Percentiles rank a stretch among this genome's conserved stretches.
These are phyloP conservation scores for Pythium dissimile DNA, from an alignment of 352 stramenopile genomes.

Conservation along the genomic window DNA sequence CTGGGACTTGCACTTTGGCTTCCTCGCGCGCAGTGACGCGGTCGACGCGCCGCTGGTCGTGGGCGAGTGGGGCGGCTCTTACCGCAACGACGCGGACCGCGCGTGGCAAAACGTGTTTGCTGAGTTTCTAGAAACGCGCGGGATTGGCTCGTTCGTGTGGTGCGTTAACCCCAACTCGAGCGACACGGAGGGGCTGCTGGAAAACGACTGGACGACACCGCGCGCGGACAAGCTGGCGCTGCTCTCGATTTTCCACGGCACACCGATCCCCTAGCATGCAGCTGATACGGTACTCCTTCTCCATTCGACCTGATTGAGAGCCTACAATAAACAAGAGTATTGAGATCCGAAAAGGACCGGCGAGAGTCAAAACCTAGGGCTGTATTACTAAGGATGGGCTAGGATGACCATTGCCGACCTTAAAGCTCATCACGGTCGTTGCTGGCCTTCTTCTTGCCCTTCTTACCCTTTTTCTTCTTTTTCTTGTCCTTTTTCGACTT, in stretches of 20 bases:
- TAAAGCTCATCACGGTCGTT: conserved; percentile 50
- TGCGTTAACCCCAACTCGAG: conserved; percentile 56
- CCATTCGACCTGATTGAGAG: too few species aligned
- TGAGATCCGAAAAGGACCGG: too few species aligned
- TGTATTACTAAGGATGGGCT: too few species aligned
- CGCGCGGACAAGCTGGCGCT: conserved; percentile 39
- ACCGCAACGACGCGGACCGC: conserved; percentile 28
- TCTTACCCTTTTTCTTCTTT: conserved; percentile 58
- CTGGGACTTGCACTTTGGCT: conserved; percentile 60
- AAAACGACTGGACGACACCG: conserved; percentile 48
- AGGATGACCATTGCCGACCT: neutral
- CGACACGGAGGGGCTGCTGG: conserved; percentile 52
- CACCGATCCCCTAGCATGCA: conserved; percentile 23
- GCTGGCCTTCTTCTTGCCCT: conserved; percentile 46
- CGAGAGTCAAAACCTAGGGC: too few species aligned
- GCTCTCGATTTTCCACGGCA: conserved; percentile 36
- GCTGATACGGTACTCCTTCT: too few species aligned
- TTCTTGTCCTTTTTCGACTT: conserved; percentile 43
- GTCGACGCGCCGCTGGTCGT: conserved; percentile 36
- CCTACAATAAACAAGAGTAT: too few species aligned
- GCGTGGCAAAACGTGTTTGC: conserved; percentile 44
- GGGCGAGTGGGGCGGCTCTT: too few species aligned
- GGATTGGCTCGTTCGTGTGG: conserved; percentile 51
- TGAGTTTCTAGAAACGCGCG: conserved; percentile 24
- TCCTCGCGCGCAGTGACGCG: conserved; percentile 24